Percentiles rank a stretch among this genome's conserved stretches.
phyloP scores from a whole-genome alignment of 2,329 filamentous ascomycete species.

The Simplicillium aogashimaense region DNA sequence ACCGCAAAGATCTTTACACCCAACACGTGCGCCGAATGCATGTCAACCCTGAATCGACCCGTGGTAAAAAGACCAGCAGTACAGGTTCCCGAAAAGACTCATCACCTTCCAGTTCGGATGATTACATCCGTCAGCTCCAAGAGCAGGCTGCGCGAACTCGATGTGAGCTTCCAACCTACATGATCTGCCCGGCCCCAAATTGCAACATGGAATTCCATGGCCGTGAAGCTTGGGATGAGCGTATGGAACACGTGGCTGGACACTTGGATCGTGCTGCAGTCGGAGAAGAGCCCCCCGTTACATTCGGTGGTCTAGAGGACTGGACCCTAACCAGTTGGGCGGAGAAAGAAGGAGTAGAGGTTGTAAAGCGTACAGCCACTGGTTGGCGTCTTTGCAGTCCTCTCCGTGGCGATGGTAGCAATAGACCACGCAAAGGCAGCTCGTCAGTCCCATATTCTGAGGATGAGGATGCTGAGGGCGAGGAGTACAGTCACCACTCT shows the following conservation, averaged over 20 bases:
- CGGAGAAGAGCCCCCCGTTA: slow-evolving; percentile 15
- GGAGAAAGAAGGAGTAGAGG: slow-evolving; percentile 21
- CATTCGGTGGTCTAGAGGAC: slow-evolving; percentile 29
- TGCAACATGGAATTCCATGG: slow-evolving; percentile 55
- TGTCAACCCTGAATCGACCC: slow-evolving; percentile 29
- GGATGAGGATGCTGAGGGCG: slow-evolving; percentile 19
- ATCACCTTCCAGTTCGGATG: slow-evolving; percentile 32
- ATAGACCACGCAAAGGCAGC: not conserved
- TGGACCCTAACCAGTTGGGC: slow-evolving; percentile 30
- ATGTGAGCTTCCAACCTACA: slow-evolving; percentile 49
- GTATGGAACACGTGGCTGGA: slow-evolving; percentile 79
- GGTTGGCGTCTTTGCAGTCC: slow-evolving; percentile 24
- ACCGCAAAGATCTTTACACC: slow-evolving; percentile 84
- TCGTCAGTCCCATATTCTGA: slow-evolving; percentile 1
- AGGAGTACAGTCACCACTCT: slow-evolving; percentile 9
- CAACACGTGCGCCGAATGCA: slow-evolving; percentile 88
- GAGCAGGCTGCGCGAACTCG: slow-evolving; percentile 48
- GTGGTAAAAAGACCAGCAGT: slow-evolving; percentile 14
- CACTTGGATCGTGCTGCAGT: slow-evolving; percentile 53
- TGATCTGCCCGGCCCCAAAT: slow-evolving; percentile 49
- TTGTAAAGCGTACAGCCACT: slow-evolving; percentile 17
- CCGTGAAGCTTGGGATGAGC: slow-evolving; percentile 60
- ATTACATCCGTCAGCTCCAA: slow-evolving; percentile 45
- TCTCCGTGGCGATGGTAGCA: slow-evolving; percentile 11
- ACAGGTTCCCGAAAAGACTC: slow-evolving; percentile 25